phyloP scores from a whole-genome alignment of 208 protist genomes.

The Trypanosoma congolense region DNA sequence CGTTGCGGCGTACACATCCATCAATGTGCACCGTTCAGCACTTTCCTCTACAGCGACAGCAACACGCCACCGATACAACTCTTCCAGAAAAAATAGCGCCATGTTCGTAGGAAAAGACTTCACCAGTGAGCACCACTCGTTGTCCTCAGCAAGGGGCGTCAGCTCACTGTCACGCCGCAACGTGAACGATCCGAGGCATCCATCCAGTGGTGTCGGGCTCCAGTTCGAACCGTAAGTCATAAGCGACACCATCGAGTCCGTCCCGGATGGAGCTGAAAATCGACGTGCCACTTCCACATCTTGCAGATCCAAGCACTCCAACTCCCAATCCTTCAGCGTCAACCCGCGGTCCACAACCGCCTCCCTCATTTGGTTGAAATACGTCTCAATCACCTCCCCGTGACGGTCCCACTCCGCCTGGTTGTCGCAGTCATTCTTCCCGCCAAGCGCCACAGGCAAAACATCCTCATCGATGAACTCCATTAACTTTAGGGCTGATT shows the following conservation, averaged over 20 bases:
- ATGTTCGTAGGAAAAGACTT: constrained; percentile 26
- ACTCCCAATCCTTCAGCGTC: constrained; percentile 70
- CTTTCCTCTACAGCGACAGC: constrained; percentile 30
- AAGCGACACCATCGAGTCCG: constrained; percentile 16
- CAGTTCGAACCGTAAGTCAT: constrained; percentile 32
- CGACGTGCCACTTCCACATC: not conserved
- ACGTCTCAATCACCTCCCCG: constrained; percentile 35
- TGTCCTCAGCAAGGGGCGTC: constrained; percentile 2
- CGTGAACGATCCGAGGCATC: not conserved
- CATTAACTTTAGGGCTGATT: constrained; percentile 36
- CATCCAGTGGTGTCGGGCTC: not conserved
- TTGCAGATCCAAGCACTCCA: constrained; percentile 30
- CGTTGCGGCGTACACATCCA: constrained; percentile 25
- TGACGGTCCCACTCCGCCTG: constrained; percentile 33
- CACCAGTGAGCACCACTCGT: constrained; percentile 34
- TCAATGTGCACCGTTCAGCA: constrained; percentile 33
- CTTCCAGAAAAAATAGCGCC: constrained; percentile 54
- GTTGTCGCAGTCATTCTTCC: constrained; percentile 50
- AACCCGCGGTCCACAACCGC: constrained; percentile 38
- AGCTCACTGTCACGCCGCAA: constrained; percentile 3
- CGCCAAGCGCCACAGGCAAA: constrained; percentile 49
- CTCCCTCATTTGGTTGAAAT: constrained; percentile 41
- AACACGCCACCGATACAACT: constrained; percentile 54
- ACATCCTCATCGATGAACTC: constrained; percentile 49
- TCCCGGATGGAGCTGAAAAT: constrained; percentile 1